Evolutionary conservation across 169 alveolate species (phyloP), one percentile per base, ranked within the genome.

Genomic region (Plasmodium sp.): DNA sequence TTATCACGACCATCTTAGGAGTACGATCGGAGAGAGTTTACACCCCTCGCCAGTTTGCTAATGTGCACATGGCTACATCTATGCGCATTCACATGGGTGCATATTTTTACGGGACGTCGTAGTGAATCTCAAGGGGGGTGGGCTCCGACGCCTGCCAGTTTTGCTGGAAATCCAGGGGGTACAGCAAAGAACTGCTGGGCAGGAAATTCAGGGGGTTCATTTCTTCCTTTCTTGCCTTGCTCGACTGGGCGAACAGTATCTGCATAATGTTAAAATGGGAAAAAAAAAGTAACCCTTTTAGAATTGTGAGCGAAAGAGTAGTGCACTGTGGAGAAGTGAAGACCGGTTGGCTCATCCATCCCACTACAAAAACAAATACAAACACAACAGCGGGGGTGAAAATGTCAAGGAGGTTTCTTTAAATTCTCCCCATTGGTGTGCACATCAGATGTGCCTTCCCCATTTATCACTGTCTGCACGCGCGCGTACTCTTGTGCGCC

Each of bases 91-190:
- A 18, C 22, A 84, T 41, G 14, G 7, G 39, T 43, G 14, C 33
- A 74, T 75, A 43, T 90, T 62, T 34, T 90, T 90, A 90, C 94
- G 94, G 94, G 36, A 90, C 91, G 71, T 39, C 62, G 54, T 80
- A 90, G 82, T 90, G 94, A 31, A 90, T 80, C 51, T 41, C 83
- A 39, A 90, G 27, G 54, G 94, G 94, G 54, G 67, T 90, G 54
- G 94, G 94, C 39, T 90, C 94, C 18, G 94, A 90, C 27, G 94
- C 94, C 54, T 90, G 94, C 94, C 94, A 90, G 80, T 81, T 90
- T 48, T 90, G 34, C 51, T 90, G 94, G 72, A 90, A 90, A 43
- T 90, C 94, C 62, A 90, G 41, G 12, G 94, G 94, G 74, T 90
- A 90, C 43, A 90, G 41, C 27, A 90, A 45, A 81, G 94, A 90